A percentile compares a stretch with the other conserved stretches of the same genome.
These are phyloP conservation scores for Cercospora sp. DNA, from an alignment of 2,329 filamentous ascomycete genomes.

Conservation along the genomic window DNA sequence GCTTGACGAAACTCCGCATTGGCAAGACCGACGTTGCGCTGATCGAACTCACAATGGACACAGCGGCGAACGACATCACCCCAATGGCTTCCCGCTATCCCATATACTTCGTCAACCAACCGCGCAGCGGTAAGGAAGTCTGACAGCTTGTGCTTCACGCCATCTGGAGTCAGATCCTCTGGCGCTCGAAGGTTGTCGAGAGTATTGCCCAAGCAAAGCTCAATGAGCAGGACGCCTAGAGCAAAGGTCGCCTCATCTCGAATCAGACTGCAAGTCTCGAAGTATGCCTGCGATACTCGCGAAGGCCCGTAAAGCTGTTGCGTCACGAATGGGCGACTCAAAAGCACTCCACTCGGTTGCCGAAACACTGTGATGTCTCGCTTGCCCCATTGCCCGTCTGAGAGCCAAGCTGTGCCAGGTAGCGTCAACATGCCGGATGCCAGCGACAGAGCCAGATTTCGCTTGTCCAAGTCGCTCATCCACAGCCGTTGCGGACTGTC, in stretches of 20 bases:
- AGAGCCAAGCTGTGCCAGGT: neutral
- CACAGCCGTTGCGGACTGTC: neutral
- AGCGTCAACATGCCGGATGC: neutral
- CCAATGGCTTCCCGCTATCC: slow-evolving; percentile 33
- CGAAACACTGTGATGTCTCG: neutral
- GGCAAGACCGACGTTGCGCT: slow-evolving; percentile 31
- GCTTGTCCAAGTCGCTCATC: neutral
- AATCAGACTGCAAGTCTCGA: slow-evolving; percentile 19
- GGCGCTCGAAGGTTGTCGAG: slow-evolving; percentile 29
- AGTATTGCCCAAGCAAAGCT: slow-evolving; percentile 38
- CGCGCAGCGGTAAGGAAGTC: slow-evolving; percentile 33
- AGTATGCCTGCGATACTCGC: neutral
- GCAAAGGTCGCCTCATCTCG: slow-evolving; percentile 39
- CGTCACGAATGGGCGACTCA: neutral
- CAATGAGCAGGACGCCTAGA: slow-evolving; percentile 39
- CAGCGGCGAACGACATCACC: slow-evolving; percentile 39
- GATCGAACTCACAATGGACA: slow-evolving; percentile 39
- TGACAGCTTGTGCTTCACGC: slow-evolving; percentile 16
- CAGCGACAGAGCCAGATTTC: neutral
- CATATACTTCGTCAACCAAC: slow-evolving; percentile 29
- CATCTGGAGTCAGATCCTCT: slow-evolving; percentile 27
- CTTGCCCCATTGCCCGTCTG: neutral
- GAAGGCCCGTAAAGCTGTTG: neutral
- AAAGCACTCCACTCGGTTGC: neutral
- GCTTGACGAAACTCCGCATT: slow-evolving; percentile 36